Evolutionary conservation across 106 monocot genomes (phyloP), one percentile per base, ranked within the genome.

Genomic region (Chionographis japonica): DNA sequence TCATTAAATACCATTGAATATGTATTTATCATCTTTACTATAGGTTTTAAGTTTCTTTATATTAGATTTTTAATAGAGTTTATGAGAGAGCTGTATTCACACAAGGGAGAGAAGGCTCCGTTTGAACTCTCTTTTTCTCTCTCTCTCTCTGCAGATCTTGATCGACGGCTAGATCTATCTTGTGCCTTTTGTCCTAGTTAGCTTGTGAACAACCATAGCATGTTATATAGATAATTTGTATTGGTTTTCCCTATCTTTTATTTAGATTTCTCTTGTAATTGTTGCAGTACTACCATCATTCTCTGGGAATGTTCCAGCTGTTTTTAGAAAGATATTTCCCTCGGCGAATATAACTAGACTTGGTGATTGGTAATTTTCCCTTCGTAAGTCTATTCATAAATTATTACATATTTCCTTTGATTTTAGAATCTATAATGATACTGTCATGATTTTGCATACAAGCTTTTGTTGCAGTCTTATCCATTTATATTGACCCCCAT

Each of bases 261-360:
- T 27, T 58, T 50, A 38, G 12, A 3, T 3, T 72, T 37, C 2
- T 68, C 36, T 56, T 5, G 18, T 65, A 43, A 68, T 36, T 63
- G 3, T 74, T 86, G 8, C 81, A 95, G 97, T 97, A 67, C 73
- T 97, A 58, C 97, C 97, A 62, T 86, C 97, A 64, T 97, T 97
- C 71, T 97, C 97, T 62, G 97, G 97, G 57, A 97, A 97, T 79
- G 92, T 97, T 61, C 97, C 97, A 59, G 89, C 87, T 58, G 73
- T 74, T 76, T 80, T 97, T 52, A 82, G 39, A 63, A 80, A 83
- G 49, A 61, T 89, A 61, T 90, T 85, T 80, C 87, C 97, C 9
- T 74, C 82, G 4, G 92, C 97, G 52, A 97, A 79, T 62, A 92
- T 97, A 66, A 84, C 92, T 43, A 86, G 80, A 73, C 87, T 97